Evolutionary conservation across 306 rosid species (phyloP), one percentile per base, ranked within the genome.

Genomic region (Fragaria ananassa): DNA sequence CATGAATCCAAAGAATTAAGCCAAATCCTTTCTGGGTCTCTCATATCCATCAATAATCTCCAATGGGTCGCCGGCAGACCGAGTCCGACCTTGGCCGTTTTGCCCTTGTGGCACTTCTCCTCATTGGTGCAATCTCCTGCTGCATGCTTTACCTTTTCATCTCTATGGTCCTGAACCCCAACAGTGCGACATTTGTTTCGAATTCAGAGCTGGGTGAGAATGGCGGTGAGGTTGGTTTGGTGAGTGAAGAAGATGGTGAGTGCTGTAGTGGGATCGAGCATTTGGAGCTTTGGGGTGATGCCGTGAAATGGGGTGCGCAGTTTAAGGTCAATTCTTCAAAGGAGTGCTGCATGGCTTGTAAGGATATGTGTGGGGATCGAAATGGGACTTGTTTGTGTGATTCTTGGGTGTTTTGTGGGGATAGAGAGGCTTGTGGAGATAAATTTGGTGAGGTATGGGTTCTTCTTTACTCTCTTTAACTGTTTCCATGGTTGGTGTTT

Each of bases 281-380:
- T 86, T 83, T 89, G 86, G 97, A 91, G 81, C 87, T 91, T 0
- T 91, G 97, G 97, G 97, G 97, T 41, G 89, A 86, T 39, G 93
- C 92, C 57, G 91, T 87, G 10, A 91, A 83, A 76, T 91, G 94
- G 97, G 97, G 93, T 46, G 37, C 85, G 47, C 74, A 84, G 23
- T 89, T 89, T 80, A 87, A 75, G 87, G 74, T 86, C 1, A 87
- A 85, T 87, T 91, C 94, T 65, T 87, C 91, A 0, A 74, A 86
- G 71, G 91, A 89, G 7, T 91, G 97, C 75, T 89, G 93, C 79
- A 69, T 46, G 83, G 91, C 97, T 50, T 91, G 92, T 75, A 89
- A 87, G 84, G 66, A 44, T n/a, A 78, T 85, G 92, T 91, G 97
- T 75, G 19, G 67, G 23, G 80, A 74, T 65, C 79, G 67, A 50